Evolutionary conservation across 257 asterid genomes (phyloP).

Genomic region (Mitragyna speciosa): DNA sequence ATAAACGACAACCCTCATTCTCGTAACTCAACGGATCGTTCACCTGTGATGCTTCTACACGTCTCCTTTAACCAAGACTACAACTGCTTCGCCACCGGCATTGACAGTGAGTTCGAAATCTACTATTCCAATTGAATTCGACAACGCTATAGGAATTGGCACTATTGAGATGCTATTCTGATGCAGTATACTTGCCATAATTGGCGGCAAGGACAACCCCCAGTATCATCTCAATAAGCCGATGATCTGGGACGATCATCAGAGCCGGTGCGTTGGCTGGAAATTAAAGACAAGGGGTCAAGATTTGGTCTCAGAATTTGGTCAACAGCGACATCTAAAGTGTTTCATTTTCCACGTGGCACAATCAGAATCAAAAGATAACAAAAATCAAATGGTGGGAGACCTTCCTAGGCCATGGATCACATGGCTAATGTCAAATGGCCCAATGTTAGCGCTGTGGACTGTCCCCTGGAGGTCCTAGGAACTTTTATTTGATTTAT

Average conservation of each 20-base stretch:
- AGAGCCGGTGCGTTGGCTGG: conserved; percentile 76
- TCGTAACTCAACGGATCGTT: conserved; percentile 10
- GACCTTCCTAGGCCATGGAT: too few relatives aligned
- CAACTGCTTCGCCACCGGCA: conserved; percentile 80
- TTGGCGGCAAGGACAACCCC: conserved; percentile 82
- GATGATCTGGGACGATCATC: conserved; percentile 98
- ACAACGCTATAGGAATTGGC: conserved; percentile 73
- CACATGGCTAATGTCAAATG: too few relatives aligned
- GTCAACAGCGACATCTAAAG: too few relatives aligned
- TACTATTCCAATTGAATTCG: conserved; percentile 78
- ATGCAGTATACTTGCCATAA: conserved; percentile 78
- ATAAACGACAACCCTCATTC: neutral
- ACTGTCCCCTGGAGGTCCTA: too few relatives aligned
- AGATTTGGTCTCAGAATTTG: too few relatives aligned
- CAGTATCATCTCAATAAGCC: conserved; percentile 83
- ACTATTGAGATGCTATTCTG: conserved; percentile 90
- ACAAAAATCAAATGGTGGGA: too few relatives aligned
- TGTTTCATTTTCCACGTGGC: too few relatives aligned
- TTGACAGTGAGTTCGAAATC: conserved; percentile 78
- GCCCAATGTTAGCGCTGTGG: too few relatives aligned
- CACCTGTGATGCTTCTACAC: conserved; percentile 53
- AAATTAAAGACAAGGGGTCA: too few relatives aligned
- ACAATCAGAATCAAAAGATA: too few relatives aligned
- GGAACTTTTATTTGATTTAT: too few relatives aligned
- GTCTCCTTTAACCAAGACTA: conserved; percentile 89